Evolutionary conservation across 2,329 filamentous ascomycete species (phyloP).

Genomic region (Penicillium capsulatum): DNA sequence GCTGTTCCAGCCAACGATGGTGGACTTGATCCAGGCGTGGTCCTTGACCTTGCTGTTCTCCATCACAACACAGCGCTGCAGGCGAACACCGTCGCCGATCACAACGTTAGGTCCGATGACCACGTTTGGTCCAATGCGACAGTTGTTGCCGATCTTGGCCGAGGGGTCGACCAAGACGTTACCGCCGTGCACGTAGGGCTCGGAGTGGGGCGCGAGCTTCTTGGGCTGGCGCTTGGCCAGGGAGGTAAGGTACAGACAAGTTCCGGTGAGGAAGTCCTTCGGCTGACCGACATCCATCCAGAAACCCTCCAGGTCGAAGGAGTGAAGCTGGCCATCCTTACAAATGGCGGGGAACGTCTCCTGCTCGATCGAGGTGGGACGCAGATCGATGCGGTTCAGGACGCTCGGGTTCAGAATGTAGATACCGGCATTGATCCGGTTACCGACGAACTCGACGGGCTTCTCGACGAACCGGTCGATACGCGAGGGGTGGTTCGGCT

Average conservation of each 20-base stretch:
- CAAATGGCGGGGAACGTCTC: slow-evolving; percentile 96
- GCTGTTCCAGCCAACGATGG: slow-evolving; percentile 98
- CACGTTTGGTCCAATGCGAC: slow-evolving; percentile 95
- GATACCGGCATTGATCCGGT: slow-evolving; percentile 97
- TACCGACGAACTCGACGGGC: slow-evolving; percentile 96
- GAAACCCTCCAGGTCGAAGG: slow-evolving; percentile 93
- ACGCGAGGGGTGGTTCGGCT: slow-evolving; percentile 80
- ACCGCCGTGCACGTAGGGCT: slow-evolving; percentile 82
- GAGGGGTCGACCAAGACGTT: slow-evolving; percentile 94
- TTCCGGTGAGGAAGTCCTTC: slow-evolving; percentile 95
- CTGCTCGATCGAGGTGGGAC: slow-evolving; percentile 96
- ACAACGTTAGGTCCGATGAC: slow-evolving; percentile 91
- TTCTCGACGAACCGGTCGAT: slow-evolving; percentile 99
- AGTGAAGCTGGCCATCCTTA: slow-evolving; percentile 85
- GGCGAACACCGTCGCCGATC: slow-evolving; percentile 85
- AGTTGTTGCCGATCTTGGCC: slow-evolving; percentile 97
- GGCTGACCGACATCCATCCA: slow-evolving; percentile 99
- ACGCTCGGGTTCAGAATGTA: slow-evolving; percentile 96
- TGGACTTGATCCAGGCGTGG: slow-evolving; percentile 97
- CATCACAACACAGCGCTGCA: slow-evolving; percentile 89
- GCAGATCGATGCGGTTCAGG: slow-evolving; percentile 86
- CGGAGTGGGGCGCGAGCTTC: slow-evolving; percentile 67
- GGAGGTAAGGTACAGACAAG: slow-evolving; percentile 91
- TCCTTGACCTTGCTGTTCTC: slow-evolving; percentile 93
- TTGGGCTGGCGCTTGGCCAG: slow-evolving; percentile 86